These are phyloP conservation scores for Batrachochytrium dendrobatidis DNA, from an alignment of 371 early-diverging fungal genomes.

Conservation along the genomic window DNA sequence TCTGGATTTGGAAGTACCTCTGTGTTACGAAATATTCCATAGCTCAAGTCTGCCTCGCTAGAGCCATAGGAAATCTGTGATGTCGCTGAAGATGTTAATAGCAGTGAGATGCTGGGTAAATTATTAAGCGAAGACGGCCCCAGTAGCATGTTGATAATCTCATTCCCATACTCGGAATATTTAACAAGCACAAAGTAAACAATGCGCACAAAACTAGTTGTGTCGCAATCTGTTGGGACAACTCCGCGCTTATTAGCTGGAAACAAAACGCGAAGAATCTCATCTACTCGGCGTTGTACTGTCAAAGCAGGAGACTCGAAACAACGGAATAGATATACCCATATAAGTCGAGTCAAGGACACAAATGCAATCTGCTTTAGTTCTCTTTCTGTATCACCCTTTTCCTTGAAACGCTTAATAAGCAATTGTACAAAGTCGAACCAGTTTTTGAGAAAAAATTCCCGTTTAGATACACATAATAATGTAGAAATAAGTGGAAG, in stretches of 20 bases:
- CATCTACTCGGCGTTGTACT: constrained; percentile 56
- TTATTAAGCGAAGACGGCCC: constrained; percentile 28
- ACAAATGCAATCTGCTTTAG: constrained; percentile 63
- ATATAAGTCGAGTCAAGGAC: constrained; percentile 74
- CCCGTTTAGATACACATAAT: constrained; percentile 80
- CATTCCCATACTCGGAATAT: constrained; percentile 72
- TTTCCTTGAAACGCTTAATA: constrained; percentile 70
- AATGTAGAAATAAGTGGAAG: constrained; percentile 81
- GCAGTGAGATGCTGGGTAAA: not conserved
- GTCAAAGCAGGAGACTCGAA: constrained; percentile 53
- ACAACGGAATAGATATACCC: constrained; percentile 90
- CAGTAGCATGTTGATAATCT: constrained; percentile 59
- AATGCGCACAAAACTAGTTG: constrained; percentile 72
- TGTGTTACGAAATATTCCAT: not conserved
- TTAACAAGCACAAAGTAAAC: constrained; percentile 70
- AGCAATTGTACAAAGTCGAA: constrained; percentile 64
- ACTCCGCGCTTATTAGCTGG: constrained; percentile 48
- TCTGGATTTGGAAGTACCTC: constrained; percentile 47
- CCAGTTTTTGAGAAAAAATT: constrained; percentile 82
- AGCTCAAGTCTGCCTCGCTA: not conserved
- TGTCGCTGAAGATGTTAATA: not conserved
- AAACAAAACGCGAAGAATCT: constrained; percentile 48
- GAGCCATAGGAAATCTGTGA: not conserved
- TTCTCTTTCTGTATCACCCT: constrained; percentile 55
- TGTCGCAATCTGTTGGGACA: constrained; percentile 61